Evolutionary conservation across 495 filamentous ascomycete genomes (phyloP).

Genomic region (Xylaria castorea): DNA sequence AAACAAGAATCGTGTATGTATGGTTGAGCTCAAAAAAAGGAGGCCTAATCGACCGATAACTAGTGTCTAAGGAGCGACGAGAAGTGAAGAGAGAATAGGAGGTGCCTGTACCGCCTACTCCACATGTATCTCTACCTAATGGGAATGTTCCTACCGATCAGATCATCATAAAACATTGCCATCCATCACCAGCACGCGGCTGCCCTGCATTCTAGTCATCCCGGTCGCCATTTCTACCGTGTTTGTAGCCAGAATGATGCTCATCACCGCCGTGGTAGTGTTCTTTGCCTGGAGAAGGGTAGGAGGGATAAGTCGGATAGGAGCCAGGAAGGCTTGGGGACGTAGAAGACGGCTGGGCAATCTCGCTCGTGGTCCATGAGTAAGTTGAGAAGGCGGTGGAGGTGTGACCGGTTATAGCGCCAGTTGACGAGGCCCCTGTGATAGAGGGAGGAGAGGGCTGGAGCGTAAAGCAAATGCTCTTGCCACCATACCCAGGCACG

Average conservation of each 20-base stretch:
- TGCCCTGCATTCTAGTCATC: not conserved
- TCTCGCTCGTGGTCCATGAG: not conserved
- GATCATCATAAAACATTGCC: not conserved
- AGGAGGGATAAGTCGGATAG: conserved; percentile 6
- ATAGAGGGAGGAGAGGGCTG: not conserved
- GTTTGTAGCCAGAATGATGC: not conserved
- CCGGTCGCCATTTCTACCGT: not conserved
- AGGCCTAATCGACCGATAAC: not conserved
- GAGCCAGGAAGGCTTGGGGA: not conserved
- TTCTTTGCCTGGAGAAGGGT: not conserved
- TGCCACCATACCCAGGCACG: conserved; percentile 12
- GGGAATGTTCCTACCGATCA: not conserved
- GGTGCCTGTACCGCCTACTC: not conserved
- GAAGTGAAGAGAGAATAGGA: conserved; percentile 16
- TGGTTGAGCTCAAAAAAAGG: not conserved
- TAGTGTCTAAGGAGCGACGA: conserved; percentile 11
- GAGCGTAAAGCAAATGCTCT: conserved; percentile 14
- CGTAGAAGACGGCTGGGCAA: not conserved
- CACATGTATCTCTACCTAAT: not conserved
- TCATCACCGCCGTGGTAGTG: not conserved
- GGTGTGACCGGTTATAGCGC: conserved; percentile 3
- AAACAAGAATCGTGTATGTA: not conserved
- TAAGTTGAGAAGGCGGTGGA: conserved; percentile 20
- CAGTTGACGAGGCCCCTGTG: not conserved
- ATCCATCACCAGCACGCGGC: not conserved